Percentiles rank a stretch among this genome's conserved stretches.
Evolutionary conservation across 2,329 filamentous ascomycete species (phyloP).

Genomic region (Paraconiothyrium sp.): DNA sequence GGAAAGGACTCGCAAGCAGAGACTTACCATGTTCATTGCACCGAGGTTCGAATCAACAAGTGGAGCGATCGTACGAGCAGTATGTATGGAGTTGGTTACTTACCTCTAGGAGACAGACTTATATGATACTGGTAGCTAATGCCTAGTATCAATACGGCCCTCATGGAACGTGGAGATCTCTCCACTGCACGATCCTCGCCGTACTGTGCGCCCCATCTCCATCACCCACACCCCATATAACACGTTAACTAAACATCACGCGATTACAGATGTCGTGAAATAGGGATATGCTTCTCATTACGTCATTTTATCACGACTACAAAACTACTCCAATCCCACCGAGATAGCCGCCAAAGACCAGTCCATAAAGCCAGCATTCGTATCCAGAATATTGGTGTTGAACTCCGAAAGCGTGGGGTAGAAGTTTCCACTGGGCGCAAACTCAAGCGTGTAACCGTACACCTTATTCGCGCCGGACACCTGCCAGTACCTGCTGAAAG

Average conservation of each 20-base stretch:
- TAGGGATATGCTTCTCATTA: too few relatives aligned
- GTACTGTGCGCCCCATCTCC: too few relatives aligned
- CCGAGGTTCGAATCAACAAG: too few relatives aligned
- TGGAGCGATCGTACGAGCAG: too few relatives aligned
- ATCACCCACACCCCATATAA: background rate
- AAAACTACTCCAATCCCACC: slow-evolving; percentile 39
- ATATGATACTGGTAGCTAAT: too few relatives aligned
- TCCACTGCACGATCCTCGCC: too few relatives aligned
- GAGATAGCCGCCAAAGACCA: slow-evolving; percentile 47
- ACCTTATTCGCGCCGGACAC: slow-evolving; percentile 50
- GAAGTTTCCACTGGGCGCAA: slow-evolving; percentile 53
- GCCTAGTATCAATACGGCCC: too few relatives aligned
- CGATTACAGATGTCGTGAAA: background rate
- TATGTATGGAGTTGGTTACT: too few relatives aligned
- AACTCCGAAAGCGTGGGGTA: slow-evolving; percentile 53
- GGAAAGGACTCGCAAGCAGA: too few relatives aligned
- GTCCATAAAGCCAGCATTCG: slow-evolving; percentile 55
- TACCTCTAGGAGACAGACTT: too few relatives aligned
- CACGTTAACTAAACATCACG: background rate
- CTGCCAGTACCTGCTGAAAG: slow-evolving; percentile 49
- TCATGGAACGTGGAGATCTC: too few relatives aligned
- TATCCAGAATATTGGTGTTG: slow-evolving; percentile 54
- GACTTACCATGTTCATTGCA: too few relatives aligned
- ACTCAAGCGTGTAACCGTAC: slow-evolving; percentile 53
- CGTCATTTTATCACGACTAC: background rate